Percentiles rank a stretch among this genome's conserved stretches.
These are phyloP conservation scores for Microsporum ferrugineum DNA, from an alignment of 2,329 filamentous ascomycete genomes.

Conservation along the genomic window DNA sequence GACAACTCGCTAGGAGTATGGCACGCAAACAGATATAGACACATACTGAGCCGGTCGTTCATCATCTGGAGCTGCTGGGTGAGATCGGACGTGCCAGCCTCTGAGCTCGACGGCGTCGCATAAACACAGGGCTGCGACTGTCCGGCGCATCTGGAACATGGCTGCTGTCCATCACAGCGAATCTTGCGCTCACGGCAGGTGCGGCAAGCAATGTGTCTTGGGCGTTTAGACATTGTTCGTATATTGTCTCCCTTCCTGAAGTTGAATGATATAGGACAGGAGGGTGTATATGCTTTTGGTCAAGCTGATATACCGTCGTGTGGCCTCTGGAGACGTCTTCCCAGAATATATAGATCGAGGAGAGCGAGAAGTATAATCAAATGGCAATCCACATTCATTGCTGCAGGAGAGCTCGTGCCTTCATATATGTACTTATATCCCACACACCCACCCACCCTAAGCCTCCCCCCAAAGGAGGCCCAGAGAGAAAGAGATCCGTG, in stretches of 20 bases:
- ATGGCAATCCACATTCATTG: background rate
- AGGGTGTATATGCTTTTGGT: background rate
- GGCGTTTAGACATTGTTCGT: constrained; percentile 5
- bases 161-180: constrained; percentile 6
- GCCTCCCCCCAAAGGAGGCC: background rate
- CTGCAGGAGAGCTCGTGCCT: background rate
- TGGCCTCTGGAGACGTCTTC: background rate
- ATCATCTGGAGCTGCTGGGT: constrained; percentile 5
- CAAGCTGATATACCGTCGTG: background rate
- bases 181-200: constrained; percentile 6
- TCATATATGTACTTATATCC: constrained; percentile 4
- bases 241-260: background rate
- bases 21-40: background rate
- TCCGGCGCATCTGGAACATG: constrained; percentile 2
- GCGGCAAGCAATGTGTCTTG: constrained; percentile 6
- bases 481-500: background rate
- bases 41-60: constrained; percentile 5
- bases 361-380: background rate
- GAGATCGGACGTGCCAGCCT: background rate
- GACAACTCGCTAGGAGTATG: background rate
- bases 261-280: background rate
- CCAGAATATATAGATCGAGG: background rate
- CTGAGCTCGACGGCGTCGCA: constrained; percentile 3
- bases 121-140: constrained; percentile 5
- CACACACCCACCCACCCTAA: background rate